Evolutionary conservation across 2,329 filamentous ascomycete species (phyloP).

Genomic region (Trichoderma koningiopsis): DNA sequence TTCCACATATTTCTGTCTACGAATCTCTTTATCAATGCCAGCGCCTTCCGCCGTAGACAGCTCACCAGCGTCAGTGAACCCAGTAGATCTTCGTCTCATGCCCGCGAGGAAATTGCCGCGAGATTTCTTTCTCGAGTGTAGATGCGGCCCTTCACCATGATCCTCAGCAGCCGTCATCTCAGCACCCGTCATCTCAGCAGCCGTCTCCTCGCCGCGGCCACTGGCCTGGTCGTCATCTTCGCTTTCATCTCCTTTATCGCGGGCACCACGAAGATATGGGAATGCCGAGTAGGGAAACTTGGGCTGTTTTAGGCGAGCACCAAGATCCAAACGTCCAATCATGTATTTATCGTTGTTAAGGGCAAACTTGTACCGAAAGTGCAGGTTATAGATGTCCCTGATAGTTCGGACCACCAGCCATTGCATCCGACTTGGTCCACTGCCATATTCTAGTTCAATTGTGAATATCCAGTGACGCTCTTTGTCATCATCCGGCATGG

Average conservation of each 20-base stretch:
- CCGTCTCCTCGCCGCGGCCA: slow-evolving; percentile 47
- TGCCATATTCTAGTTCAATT: slow-evolving; percentile 94
- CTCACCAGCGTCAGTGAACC: slow-evolving; percentile 50
- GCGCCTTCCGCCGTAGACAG: slow-evolving; percentile 51
- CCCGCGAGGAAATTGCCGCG: slow-evolving; percentile 53
- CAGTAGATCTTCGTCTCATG: slow-evolving; percentile 57
- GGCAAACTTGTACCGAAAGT: slow-evolving; percentile 89
- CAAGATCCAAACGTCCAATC: slow-evolving; percentile 64
- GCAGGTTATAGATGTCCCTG: slow-evolving; percentile 87
- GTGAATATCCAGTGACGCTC: slow-evolving; percentile 82
- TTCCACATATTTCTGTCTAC: slow-evolving; percentile 68
- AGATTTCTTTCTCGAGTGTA: slow-evolving; percentile 50
- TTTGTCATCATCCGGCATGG: slow-evolving; percentile 63
- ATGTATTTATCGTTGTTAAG: slow-evolving; percentile 82
- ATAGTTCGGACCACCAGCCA: slow-evolving; percentile 91
- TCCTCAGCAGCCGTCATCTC: slow-evolving; percentile 64
- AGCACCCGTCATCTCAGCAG: slow-evolving; percentile 50
- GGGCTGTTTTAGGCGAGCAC: slow-evolving; percentile 76
- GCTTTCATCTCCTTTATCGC: slow-evolving; percentile 77
- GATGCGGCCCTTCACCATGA: slow-evolving; percentile 50
- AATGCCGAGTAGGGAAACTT: slow-evolving; percentile 88
- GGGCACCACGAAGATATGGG: slow-evolving; percentile 81
- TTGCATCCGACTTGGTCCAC: slow-evolving; percentile 91
- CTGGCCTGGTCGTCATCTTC: slow-evolving; percentile 59
- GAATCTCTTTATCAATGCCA: slow-evolving; percentile 48